These are phyloP conservation scores for Zizania latifolia DNA, from an alignment of 176 grass and related monocot species.

Conservation along the genomic window DNA sequence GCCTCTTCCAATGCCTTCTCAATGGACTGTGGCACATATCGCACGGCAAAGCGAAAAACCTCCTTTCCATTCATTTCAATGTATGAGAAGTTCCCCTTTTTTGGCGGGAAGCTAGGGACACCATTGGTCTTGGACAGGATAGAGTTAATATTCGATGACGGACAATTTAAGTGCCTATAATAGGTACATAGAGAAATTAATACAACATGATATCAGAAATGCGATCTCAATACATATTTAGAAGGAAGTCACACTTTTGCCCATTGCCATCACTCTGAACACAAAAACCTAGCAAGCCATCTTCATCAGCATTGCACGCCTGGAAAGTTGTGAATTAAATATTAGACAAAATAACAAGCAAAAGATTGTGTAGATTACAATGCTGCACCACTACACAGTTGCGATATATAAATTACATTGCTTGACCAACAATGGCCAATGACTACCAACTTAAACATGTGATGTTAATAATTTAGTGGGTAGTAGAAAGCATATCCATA, in stretches of 20 bases:
- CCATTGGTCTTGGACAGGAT: slow-evolving; percentile 59
- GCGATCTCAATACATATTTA: not conserved
- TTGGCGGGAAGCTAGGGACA: slow-evolving; percentile 63
- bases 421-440: not conserved
- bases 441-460: not conserved
- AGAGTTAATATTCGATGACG: slow-evolving; percentile 1
- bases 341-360: no score
- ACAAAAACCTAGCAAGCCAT: slow-evolving; percentile 83
- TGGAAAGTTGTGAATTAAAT: slow-evolving; percentile 39
- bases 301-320: slow-evolving; percentile 65
- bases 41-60: slow-evolving; percentile 94
- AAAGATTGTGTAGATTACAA: not conserved
- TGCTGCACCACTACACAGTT: not conserved
- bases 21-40: slow-evolving; percentile 65
- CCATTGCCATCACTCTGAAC: slow-evolving; percentile 74
- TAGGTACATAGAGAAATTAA: slow-evolving; percentile 26
- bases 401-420: not conserved
- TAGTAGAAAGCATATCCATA: not conserved
- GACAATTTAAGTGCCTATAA: slow-evolving; percentile 60
- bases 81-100: slow-evolving; percentile 58
- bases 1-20: slow-evolving; percentile 77
- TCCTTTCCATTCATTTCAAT: slow-evolving; percentile 98
- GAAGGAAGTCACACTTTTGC: slow-evolving; percentile 50
- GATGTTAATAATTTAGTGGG: not conserved
- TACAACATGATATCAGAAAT: slow-evolving; percentile 2